Evolutionary conservation across 2,329 filamentous ascomycete species (phyloP).

Genomic region (Botrytis galanthina): DNA sequence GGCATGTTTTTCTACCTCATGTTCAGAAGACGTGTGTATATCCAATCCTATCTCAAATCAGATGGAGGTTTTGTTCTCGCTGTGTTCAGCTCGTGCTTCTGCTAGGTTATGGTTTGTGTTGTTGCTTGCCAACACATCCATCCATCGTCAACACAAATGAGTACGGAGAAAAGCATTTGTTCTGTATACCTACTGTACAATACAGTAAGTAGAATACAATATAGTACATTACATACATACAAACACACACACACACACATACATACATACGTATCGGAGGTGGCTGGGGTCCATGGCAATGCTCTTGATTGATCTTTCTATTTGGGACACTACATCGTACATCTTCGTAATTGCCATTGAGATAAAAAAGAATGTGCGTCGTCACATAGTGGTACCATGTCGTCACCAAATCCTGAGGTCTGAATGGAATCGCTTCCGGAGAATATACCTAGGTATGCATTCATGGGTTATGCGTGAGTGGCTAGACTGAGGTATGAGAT

Average conservation of each 20-base stretch:
- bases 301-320: neutral
- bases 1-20: constrained; percentile 5
- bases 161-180: constrained; percentile 14
- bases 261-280: neutral
- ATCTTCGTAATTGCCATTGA: neutral
- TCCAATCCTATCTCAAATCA: constrained; percentile 20
- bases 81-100: constrained; percentile 21
- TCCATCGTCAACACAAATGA: constrained; percentile 15
- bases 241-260: neutral
- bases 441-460: neutral
- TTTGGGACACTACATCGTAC: neutral
- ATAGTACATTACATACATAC: constrained; percentile 4
- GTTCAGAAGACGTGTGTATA: constrained; percentile 18
- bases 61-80: constrained; percentile 15
- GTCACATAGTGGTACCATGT: constrained; percentile 4
- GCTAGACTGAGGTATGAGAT: neutral
- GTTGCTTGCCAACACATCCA: constrained; percentile 22
- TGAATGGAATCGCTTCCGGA: constrained; percentile 10
- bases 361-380: neutral
- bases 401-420: constrained; percentile 1
- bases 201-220: constrained; percentile 1
- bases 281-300: neutral
- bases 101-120: constrained; percentile 13
- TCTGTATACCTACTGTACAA: constrained; percentile 2
- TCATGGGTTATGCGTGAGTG: neutral